Base-by-base conservation (phyloP, 495 filamentous ascomycete species). In the Aspergillus sclerotiicarbonarius region DNA sequence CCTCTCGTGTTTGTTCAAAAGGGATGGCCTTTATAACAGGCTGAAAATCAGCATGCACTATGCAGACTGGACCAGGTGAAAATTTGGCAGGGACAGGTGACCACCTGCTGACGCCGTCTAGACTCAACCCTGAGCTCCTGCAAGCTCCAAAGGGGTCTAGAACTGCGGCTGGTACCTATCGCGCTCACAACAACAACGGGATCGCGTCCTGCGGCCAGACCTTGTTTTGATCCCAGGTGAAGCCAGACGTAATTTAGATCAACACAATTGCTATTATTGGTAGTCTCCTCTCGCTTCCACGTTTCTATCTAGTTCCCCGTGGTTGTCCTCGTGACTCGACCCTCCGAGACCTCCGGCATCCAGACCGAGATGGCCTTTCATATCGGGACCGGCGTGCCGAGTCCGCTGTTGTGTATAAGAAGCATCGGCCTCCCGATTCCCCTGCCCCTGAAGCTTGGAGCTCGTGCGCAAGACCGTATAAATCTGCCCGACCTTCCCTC, bases 261-360 rank as follows among this genome's bases (percentile, higher is more conserved):
- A 41, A n/a, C n/a, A 15, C 12, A 1, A 41, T 1, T n/a, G 37
- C 37, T 41, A n/a, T n/a, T n/a, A 41, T 41, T 41, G 37, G 37
- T 12, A 41, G 37, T 41, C 6, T 6, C 6, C 37, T 29, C 19
- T 20, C 19, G 30, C 13, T 33, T 19, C 30, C 39, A 44, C 51
- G 45, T 19, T 51, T 16, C 33, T 43, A 31, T 45, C 43, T 41
- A 18, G 51, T 60, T 60, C 46, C 5, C 25, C 25, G 25, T 39
- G 41, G 32, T 25, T 29, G 25, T 32, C 25, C 47, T 46, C 52
- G 52, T 60, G 51, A 60, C 52, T 18, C 25, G 20, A 49, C 44
- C 19, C 44, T 54, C 51, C 51, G 51, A 43, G 46, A 49, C 51
- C 46, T 54, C 58, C 56, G 56, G 56, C 56, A 45, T 58, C 33